phyloP scores from a whole-genome alignment of 2,329 filamentous ascomycete genomes.

The Lasiodiplodia hormozganensis region DNA sequence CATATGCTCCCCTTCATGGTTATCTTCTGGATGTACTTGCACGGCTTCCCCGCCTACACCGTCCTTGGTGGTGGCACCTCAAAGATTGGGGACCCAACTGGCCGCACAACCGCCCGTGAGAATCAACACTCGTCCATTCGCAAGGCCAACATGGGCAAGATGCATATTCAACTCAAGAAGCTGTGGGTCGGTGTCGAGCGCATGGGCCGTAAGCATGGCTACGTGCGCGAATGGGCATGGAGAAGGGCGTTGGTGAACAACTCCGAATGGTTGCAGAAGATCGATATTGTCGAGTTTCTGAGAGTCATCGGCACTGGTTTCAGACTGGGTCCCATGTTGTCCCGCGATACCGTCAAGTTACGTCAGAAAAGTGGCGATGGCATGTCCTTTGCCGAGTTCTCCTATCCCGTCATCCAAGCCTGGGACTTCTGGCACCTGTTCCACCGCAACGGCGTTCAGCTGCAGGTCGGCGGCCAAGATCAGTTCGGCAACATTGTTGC shows the following conservation, averaged over 20 bases:
- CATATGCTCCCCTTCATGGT: slow-evolving; percentile 84
- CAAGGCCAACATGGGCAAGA: slow-evolving; percentile 69
- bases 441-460: slow-evolving; percentile 69
- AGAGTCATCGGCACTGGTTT: slow-evolving; percentile 75
- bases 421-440: slow-evolving; percentile 98
- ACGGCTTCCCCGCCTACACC: slow-evolving; percentile 72
- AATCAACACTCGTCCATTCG: slow-evolving; percentile 60
- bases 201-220: slow-evolving; percentile 71
- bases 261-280: slow-evolving; percentile 77
- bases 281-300: slow-evolving; percentile 77
- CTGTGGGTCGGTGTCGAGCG: slow-evolving; percentile 77
- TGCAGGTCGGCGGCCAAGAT: slow-evolving; percentile 94
- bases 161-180: slow-evolving; percentile 72
- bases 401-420: slow-evolving; percentile 89
- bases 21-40: slow-evolving; percentile 81
- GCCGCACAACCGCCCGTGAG: slow-evolving; percentile 68
- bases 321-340: slow-evolving; percentile 85
- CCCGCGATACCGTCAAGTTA: slow-evolving; percentile 84
- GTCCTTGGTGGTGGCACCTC: slow-evolving; percentile 78
- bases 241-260: slow-evolving; percentile 78
- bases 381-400: slow-evolving; percentile 93
- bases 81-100: slow-evolving; percentile 80
- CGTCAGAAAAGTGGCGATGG: slow-evolving; percentile 86
- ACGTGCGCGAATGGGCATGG: slow-evolving; percentile 68
- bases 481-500: slow-evolving; percentile 96